A percentile compares a stretch with the other conserved stretches of the same genome.
phyloP scores from a whole-genome alignment of 768 basidiomycete species.

The Pholiota conissans region DNA sequence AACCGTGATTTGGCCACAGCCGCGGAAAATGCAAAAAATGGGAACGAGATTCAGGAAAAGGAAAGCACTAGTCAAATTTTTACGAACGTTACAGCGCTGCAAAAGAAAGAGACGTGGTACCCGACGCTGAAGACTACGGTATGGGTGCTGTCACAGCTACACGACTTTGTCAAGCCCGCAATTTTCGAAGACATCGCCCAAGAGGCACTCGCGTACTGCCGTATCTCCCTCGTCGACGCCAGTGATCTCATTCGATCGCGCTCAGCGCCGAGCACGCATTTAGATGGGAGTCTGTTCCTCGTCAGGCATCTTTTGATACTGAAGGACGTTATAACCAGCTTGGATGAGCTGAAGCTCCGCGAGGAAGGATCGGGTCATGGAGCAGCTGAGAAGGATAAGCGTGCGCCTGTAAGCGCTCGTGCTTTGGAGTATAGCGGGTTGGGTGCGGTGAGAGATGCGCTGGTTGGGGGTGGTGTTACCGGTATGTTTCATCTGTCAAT shows the following conservation, averaged over 20 bases:
- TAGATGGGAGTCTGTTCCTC: constrained; percentile 86
- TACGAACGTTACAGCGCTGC: constrained; percentile 59
- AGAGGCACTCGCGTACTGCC: constrained; percentile 84
- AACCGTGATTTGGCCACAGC: constrained; percentile 27
- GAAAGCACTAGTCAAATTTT: constrained; percentile 70
- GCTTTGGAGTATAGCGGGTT: constrained; percentile 11
- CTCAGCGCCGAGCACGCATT: constrained; percentile 34
- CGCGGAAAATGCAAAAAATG: constrained; percentile 42
- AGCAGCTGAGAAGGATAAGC: neutral
- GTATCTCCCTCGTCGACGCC: constrained; percentile 75
- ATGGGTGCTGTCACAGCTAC: constrained; percentile 88
- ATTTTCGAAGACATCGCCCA: constrained; percentile 97
- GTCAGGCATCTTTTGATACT: constrained; percentile 87
- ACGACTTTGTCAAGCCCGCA: constrained; percentile 93
- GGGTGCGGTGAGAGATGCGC: neutral
- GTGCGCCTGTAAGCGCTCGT: constrained; percentile 9
- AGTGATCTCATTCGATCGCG: constrained; percentile 61
- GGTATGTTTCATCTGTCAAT: no score
- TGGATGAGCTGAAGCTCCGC: constrained; percentile 59
- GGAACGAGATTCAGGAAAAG: constrained; percentile 60
- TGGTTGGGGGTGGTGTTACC: constrained; percentile 47
- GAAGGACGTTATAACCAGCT: constrained; percentile 77
- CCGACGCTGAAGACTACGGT: constrained; percentile 86
- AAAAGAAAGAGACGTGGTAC: constrained; percentile 87
- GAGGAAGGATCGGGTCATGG: constrained; percentile 23